A percentile compares a stretch with the other conserved stretches of the same genome.
phyloP scores from a whole-genome alignment of 495 filamentous ascomycete genomes.

The Letharia columbiana region DNA sequence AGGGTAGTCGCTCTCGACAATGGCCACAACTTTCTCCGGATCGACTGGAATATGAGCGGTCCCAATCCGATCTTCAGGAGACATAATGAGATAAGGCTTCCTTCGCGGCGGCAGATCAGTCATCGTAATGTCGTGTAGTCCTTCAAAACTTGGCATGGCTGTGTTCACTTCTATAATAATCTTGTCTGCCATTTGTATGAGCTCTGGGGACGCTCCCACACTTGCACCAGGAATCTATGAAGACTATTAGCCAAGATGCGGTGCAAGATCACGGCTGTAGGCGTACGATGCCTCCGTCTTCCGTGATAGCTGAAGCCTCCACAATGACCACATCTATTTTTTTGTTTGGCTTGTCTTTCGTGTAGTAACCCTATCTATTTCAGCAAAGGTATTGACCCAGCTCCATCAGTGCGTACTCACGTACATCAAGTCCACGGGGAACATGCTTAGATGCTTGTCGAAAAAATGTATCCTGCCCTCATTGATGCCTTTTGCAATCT shows the following conservation, averaged over 20 bases:
- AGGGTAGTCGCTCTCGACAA: slow-evolving; percentile 76
- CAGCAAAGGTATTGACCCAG: neutral
- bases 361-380: slow-evolving; percentile 60
- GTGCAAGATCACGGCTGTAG: neutral
- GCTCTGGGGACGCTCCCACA: slow-evolving; percentile 77
- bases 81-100: slow-evolving; percentile 85
- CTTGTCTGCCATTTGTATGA: slow-evolving; percentile 85
- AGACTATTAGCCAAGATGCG: neutral
- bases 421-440: slow-evolving; percentile 79
- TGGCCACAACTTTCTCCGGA: slow-evolving; percentile 76
- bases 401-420: slow-evolving; percentile 36
- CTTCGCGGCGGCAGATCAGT: slow-evolving; percentile 69
- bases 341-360: slow-evolving; percentile 61
- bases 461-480: slow-evolving; percentile 85
- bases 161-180: slow-evolving; percentile 95
- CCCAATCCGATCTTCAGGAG: slow-evolving; percentile 68
- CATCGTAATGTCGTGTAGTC: slow-evolving; percentile 86
- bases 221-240: slow-evolving; percentile 64
- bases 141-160: slow-evolving; percentile 72
- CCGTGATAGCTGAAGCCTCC: slow-evolving; percentile 84
- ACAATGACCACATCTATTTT: slow-evolving; percentile 78
- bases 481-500: slow-evolving; percentile 87
- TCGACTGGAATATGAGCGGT: slow-evolving; percentile 80
- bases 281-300: slow-evolving; percentile 65
- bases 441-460: slow-evolving; percentile 88